phyloP scores from a whole-genome alignment of 2,329 filamentous ascomycete genomes.

The Phialophora verrucosa region DNA sequence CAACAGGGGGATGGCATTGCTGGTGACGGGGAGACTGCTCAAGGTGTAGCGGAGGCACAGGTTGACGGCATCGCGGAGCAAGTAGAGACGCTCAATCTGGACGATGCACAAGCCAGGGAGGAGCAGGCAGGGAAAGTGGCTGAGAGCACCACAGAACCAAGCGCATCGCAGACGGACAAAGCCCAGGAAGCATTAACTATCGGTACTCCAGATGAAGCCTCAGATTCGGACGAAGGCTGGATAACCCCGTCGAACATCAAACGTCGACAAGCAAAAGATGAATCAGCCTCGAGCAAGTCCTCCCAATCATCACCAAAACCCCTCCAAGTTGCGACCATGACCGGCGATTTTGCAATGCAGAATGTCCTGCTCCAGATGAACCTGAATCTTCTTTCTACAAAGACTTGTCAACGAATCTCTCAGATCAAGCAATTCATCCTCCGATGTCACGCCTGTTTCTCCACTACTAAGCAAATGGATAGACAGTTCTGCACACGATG shows the following conservation, averaged over 20 bases:
- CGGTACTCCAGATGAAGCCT: constrained; percentile 41
- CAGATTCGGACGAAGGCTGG: constrained; percentile 72
- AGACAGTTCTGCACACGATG: constrained; percentile 94
- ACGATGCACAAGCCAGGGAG: constrained; percentile 17
- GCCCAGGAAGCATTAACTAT: constrained; percentile 28
- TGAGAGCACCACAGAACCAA: constrained; percentile 34
- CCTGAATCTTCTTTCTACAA: constrained; percentile 80
- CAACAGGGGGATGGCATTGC: constrained; percentile 32
- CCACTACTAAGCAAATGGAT: constrained; percentile 78
- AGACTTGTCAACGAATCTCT: constrained; percentile 75
- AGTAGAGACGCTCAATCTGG: constrained; percentile 15
- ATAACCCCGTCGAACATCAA: constrained; percentile 93
- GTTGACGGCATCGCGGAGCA: constrained; percentile 6
- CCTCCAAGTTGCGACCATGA: constrained; percentile 88
- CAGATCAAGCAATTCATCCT: constrained; percentile 87
- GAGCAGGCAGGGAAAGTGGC: neutral
- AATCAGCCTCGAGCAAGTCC: constrained; percentile 54
- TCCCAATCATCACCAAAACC: constrained; percentile 61
- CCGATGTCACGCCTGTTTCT: constrained; percentile 92
- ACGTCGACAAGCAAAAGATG: constrained; percentile 76
- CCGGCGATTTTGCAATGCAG: constrained; percentile 96
- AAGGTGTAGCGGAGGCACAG: constrained; percentile 21
- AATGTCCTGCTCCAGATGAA: constrained; percentile 96
- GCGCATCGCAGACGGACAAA: constrained; percentile 32
- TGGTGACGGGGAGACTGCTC: constrained; percentile 29